Evolutionary conservation across 2,329 filamentous ascomycete species (phyloP).

Genomic region (Aspergillus hiratsukae): DNA sequence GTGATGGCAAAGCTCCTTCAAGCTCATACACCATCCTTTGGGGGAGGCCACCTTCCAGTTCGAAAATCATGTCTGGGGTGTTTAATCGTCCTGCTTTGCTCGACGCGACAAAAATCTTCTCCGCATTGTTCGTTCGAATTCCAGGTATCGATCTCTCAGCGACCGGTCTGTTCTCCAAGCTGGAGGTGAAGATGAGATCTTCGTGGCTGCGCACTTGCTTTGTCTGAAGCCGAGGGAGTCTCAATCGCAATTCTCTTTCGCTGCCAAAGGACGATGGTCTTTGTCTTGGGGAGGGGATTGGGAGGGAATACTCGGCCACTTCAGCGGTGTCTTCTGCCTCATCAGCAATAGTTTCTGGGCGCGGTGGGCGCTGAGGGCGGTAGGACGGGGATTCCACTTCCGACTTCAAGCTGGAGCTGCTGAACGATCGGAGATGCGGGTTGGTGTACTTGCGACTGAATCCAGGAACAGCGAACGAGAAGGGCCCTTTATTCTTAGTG

Average conservation of each 20-base stretch:
- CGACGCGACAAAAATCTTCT: slow-evolving; percentile 22
- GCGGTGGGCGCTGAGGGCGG: background rate
- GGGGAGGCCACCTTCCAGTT: slow-evolving; percentile 17
- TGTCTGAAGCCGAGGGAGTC: slow-evolving; percentile 23
- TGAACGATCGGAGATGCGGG: slow-evolving; percentile 15
- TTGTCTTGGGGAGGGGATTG: slow-evolving; percentile 7
- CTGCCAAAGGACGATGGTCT: slow-evolving; percentile 16
- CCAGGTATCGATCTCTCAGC: background rate
- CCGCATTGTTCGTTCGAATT: background rate
- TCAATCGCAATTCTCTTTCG: slow-evolving; percentile 20
- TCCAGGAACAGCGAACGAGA: slow-evolving; percentile 16
- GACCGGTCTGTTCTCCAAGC: background rate
- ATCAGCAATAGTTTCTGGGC: background rate
- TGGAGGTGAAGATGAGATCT: background rate
- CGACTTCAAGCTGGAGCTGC: slow-evolving; percentile 13
- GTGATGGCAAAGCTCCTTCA: slow-evolving; percentile 22
- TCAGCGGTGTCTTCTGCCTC: slow-evolving; percentile 4
- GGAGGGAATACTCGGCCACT: slow-evolving; percentile 10
- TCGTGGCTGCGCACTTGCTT: slow-evolving; percentile 7
- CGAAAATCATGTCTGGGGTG: slow-evolving; percentile 15
- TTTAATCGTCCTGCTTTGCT: slow-evolving; percentile 14
- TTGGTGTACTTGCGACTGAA: slow-evolving; percentile 14
- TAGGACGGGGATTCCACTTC: slow-evolving; percentile 6
- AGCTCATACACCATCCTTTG: slow-evolving; percentile 32
- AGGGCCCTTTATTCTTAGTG: slow-evolving; percentile 11